Percentiles rank a stretch among this genome's conserved stretches.
These are phyloP conservation scores for Astragalus glycyphyllos DNA, from an alignment of 306 rosid species.

Conservation along the genomic window DNA sequence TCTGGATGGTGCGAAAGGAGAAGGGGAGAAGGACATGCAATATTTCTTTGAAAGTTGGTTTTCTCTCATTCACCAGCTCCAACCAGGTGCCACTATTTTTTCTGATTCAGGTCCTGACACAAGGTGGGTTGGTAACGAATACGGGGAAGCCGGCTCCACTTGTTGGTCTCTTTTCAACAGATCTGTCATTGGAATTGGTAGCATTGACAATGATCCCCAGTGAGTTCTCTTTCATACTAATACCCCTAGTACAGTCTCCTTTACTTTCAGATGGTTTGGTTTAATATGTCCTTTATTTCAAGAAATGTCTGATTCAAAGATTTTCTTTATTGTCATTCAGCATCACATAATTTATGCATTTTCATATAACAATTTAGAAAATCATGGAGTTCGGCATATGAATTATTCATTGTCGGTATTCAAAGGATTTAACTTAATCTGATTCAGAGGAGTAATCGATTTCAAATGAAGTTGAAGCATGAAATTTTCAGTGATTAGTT, in stretches of 20 bases:
- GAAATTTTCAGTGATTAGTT: constrained; percentile 6
- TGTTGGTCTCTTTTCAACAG: constrained; percentile 87
- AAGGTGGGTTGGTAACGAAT: constrained; percentile 89
- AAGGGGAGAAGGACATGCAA: constrained; percentile 76
- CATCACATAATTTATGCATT: constrained; percentile 18
- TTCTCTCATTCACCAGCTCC: constrained; percentile 83
- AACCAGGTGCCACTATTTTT: constrained; percentile 75
- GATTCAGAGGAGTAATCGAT: background rate
- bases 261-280: background rate
- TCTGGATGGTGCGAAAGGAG: constrained; percentile 91
- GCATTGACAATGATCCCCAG: constrained; percentile 47
- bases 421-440: background rate
- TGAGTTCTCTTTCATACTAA: constrained; percentile 56
- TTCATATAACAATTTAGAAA: constrained; percentile 22
- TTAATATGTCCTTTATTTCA: background rate
- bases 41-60: constrained; percentile 79
- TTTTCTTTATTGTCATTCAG: constrained; percentile 1
- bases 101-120: constrained; percentile 87
- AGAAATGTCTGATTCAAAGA: constrained; percentile 24
- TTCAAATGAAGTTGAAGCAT: constrained; percentile 11
- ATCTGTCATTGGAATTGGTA: constrained; percentile 57
- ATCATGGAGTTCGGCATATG: background rate
- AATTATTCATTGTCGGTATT: background rate
- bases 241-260: constrained; percentile 9
- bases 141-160: constrained; percentile 71